phyloP scores from a whole-genome alignment of 1,284 basidiomycete species.

The Fomitopsis betulina region DNA sequence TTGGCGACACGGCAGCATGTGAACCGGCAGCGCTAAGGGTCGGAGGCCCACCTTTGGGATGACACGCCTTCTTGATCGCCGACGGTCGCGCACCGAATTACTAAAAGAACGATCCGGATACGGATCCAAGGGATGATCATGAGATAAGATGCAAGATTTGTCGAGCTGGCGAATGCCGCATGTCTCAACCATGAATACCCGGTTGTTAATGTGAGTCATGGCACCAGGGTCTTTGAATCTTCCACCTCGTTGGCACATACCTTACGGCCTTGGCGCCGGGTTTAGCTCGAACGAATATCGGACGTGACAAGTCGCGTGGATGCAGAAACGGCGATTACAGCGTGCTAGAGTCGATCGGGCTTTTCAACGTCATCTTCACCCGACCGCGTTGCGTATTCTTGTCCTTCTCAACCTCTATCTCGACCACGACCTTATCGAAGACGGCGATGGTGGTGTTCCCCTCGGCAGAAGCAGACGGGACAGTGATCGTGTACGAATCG shows the following conservation, averaged over 20 bases:
- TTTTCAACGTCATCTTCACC: slow-evolving; percentile 85
- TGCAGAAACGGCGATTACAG: slow-evolving; percentile 25
- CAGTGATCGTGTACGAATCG: slow-evolving; percentile 82
- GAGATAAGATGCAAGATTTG: not conserved
- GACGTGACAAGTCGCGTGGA: not conserved
- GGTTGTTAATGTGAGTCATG: not conserved
- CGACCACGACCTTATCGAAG: slow-evolving; percentile 90
- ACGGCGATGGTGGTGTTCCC: slow-evolving; percentile 68
- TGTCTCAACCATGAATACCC: not conserved
- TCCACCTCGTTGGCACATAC: not conserved
- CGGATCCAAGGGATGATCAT: not conserved
- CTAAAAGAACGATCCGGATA: not conserved
- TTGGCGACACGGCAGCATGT: not conserved
- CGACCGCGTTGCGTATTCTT: slow-evolving; percentile 90
- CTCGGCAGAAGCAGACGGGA: slow-evolving; percentile 45
- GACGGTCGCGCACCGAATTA: not conserved
- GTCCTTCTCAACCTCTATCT: slow-evolving; percentile 93
- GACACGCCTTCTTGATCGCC: not conserved
- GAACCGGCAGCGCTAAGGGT: not conserved
- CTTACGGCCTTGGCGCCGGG: not conserved
- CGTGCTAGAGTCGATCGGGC: slow-evolving; percentile 57
- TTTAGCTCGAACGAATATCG: slow-evolving; percentile 1
- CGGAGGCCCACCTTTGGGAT: not conserved
- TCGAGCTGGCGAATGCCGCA: not conserved
- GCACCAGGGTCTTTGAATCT: not conserved